phyloP scores from a whole-genome alignment of 2,329 filamentous ascomycete species.

The Ploettnerulaceae sp. region DNA sequence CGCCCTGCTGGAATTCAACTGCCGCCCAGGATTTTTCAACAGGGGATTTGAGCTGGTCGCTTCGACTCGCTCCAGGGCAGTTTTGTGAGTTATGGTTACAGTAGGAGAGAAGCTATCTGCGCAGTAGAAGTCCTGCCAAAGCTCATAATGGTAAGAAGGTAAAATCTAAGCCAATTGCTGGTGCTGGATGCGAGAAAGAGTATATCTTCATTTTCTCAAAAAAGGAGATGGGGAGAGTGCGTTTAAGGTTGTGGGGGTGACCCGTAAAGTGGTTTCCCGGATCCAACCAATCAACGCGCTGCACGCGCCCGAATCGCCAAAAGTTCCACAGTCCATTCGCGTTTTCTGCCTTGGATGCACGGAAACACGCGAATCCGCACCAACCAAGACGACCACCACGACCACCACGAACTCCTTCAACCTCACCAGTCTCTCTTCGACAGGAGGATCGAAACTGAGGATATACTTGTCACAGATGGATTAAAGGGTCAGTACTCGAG shows the following conservation, averaged over 20 bases:
- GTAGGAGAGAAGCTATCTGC: too few species aligned
- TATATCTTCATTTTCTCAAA: neutral
- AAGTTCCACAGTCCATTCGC: neutral
- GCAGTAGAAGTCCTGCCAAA: too few species aligned
- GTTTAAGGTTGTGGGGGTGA: neutral
- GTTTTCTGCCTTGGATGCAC: neutral
- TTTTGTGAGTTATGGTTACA: too few species aligned
- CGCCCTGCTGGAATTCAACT: too few species aligned
- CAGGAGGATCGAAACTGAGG: slow-evolving; percentile 1
- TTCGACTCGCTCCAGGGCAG: too few species aligned
- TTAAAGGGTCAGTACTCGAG: neutral
- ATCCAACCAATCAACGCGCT: neutral
- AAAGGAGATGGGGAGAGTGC: neutral
- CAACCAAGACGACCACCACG: neutral
- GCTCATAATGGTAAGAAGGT: too few species aligned
- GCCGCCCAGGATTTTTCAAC: too few species aligned
- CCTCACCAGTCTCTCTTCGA: neutral
- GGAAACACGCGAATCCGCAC: neutral
- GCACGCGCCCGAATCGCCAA: neutral
- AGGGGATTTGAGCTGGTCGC: too few species aligned
- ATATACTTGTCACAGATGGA: slow-evolving; percentile 1
- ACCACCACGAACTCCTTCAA: neutral
- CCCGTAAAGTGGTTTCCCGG: neutral
- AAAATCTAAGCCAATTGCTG: too few species aligned
- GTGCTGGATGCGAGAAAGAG: too few species aligned